Evolutionary conservation across 306 rosid genomes (phyloP), one percentile per base, ranked within the genome.

Genomic region (Medicago arabica): DNA sequence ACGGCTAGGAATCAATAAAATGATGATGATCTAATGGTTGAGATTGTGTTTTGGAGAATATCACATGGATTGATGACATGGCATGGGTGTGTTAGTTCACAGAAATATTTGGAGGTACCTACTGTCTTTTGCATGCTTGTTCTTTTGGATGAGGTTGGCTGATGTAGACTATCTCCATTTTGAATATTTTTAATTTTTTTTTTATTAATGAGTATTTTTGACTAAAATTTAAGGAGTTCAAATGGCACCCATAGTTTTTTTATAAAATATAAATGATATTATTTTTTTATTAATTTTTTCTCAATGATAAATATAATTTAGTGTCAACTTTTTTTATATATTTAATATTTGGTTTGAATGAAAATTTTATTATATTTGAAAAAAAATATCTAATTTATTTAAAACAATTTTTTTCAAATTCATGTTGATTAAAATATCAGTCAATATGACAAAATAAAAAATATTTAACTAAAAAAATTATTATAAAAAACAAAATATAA

Each of bases 1-100:
- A 91, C 94, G 91, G 89, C 77, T 77, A 73, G 83, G 85, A 85
- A 73, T 77, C 9, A 58, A 2, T 15, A 16, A 76, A 53, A 9
- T 62, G 76, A 74, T 60, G 63, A 53, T 44, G 67, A 87, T 89
- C 91, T 10, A 8, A 83, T 80, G 89, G 85, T 12, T 6, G 2
- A 71, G 6, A 51, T 13, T 18, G 0, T n/a, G 9, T 7, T 39
- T 3, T 40, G 15, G 5, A 19, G 10, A 28, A 36, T 47, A 13
- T 60, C 78, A 80, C 88, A 46, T 75, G 90, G 96, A 89, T 91
- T 80, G 83, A 68, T 85, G 89, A 91, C 90, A 82, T 87, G 93
- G 83, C 44, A 14, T 4, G 47, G 1, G 17, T 83, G 80, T 76
- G 79, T 25, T 69, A 11, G 66, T 72, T 82, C 46, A n/a, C 18